Evolutionary conservation across 495 filamentous ascomycete species (phyloP).

Genomic region (Penicillium herquei): DNA sequence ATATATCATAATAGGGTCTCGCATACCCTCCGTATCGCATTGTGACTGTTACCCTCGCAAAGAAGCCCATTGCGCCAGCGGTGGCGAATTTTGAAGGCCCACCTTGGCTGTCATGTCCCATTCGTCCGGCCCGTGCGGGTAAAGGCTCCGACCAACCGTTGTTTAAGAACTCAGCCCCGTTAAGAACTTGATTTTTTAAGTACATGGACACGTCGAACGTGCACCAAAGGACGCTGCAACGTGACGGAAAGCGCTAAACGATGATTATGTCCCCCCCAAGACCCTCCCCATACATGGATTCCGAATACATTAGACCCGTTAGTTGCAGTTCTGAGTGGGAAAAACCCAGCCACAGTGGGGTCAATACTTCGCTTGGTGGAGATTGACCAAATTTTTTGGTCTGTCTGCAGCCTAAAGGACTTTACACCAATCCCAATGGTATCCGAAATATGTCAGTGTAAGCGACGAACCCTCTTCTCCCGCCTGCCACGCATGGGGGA

Average conservation of each 20-base stretch:
- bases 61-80: conserved; percentile 1
- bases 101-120: not conserved
- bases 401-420: conserved; percentile 7
- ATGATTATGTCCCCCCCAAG: not conserved
- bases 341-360: conserved; percentile 22
- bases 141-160: conserved; percentile 1
- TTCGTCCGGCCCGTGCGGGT: conserved; percentile 2
- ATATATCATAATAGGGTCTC: no score
- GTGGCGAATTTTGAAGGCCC: conserved; percentile 12
- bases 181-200: not conserved
- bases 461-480: not conserved
- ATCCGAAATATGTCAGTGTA: not conserved
- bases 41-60: not conserved
- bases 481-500: conserved; percentile 3
- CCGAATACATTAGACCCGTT: no score
- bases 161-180: not conserved
- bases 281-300: not conserved
- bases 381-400: not conserved
- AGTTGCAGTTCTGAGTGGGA: not conserved
- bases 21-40: no score
- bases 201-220: not conserved
- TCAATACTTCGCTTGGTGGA: conserved; percentile 11
- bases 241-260: not conserved
- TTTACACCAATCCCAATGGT: not conserved
- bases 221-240: not conserved